A percentile compares a stretch with the other conserved stretches of the same genome.
These are phyloP conservation scores for Umbellularia californica DNA, from an alignment of 164 flowering plant species.

Conservation along the genomic window DNA sequence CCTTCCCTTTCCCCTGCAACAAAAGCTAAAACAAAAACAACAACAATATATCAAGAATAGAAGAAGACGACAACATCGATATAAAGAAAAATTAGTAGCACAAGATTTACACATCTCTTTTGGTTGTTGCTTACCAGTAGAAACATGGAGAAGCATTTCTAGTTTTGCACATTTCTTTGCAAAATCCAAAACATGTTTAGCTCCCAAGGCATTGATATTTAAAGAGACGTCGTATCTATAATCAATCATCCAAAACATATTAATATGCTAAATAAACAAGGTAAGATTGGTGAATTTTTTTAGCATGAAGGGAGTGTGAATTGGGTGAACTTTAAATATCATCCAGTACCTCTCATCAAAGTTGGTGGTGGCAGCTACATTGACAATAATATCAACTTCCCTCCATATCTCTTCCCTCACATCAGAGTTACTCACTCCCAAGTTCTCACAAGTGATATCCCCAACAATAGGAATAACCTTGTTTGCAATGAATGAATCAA, in stretches of 20 bases:
- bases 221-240: not conserved
- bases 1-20: constrained; percentile 55
- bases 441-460: constrained; percentile 35
- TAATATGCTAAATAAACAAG: not conserved
- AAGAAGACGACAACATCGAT: not conserved
- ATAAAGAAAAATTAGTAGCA: not conserved
- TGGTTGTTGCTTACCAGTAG: not conserved
- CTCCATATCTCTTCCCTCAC: constrained; percentile 37
- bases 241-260: not conserved
- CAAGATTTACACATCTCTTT: not conserved
- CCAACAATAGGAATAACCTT: constrained; percentile 46
- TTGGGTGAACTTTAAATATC: too few relatives aligned
- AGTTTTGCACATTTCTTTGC: not conserved
- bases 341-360: constrained; percentile 49
- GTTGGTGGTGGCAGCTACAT: constrained; percentile 60
- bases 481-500: constrained; percentile 32
- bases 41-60: not conserved
- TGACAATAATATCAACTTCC: constrained; percentile 43
- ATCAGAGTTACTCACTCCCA: constrained; percentile 38
- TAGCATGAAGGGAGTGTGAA: too few relatives aligned
- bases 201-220: not conserved
- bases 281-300: too few relatives aligned
- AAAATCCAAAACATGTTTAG: not conserved
- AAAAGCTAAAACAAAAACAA: constrained; percentile 37
- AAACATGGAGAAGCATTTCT: not conserved